Base-by-base conservation (phyloP, 1,284 basidiomycete species). In the Irpex sp. region DNA sequence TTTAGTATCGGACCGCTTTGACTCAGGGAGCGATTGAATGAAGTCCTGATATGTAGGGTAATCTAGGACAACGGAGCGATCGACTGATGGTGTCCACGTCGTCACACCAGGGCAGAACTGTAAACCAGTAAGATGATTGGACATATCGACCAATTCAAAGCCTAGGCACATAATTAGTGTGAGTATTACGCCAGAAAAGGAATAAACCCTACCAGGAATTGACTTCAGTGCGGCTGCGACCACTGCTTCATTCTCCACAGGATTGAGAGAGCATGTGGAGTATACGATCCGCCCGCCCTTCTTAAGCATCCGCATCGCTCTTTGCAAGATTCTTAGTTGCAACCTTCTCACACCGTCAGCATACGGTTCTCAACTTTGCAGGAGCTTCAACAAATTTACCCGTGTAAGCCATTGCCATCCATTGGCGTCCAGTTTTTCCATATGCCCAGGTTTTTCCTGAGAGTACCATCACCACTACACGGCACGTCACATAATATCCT, bases 181-280 rank as follows among this genome's bases (percentile, higher is more conserved):
- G 33, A 35, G 26, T 5, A 17, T 17, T 21, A 17, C 13, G 53
- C 17, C 53, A 35, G 21, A 35, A 35, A 55, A 21, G 17, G 53
- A 15, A 55, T 55, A 21, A 33, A 33, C 11, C n/a, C 33, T 49
- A 89, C 93, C 91, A 33, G 87, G 82, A 67, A 89, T 85, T 3
- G 81, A 77, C 65, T 85, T 86, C 35, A 98, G 79, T 0, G 92
- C 95, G 37, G 92, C 90, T 1, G 94, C 92, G 36, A 99, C 83
- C 63, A 99, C 97, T 6, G 97, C 94, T 77, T 99, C 97, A 75
- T 99, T 98, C 78, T 99, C 97, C 35, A 96, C 84, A 1, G 97
- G 97, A 76, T 99, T 99, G 70, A 99, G 81, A 1, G 96, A 98
- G 75, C 97, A 99, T 0, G 97, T 99, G 3, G 97, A 99, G 77